Conservation (phyloP, 202 grass and related monocot genomes). For the Schoenoplectus triqueter region DNA sequence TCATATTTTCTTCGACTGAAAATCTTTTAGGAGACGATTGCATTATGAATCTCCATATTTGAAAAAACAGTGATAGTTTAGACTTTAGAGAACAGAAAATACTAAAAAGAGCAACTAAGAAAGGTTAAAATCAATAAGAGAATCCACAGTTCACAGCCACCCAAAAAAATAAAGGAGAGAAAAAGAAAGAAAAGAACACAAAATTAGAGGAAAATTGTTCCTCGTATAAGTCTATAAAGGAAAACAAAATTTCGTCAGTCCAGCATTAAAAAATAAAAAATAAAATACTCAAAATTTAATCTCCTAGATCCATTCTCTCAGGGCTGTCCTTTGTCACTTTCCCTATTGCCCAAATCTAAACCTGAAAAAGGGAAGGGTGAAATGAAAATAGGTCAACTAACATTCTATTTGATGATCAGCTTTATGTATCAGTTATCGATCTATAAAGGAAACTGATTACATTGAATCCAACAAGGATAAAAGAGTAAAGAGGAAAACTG, state of each 20-base stretch:
- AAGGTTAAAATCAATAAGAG: conserved; percentile 33
- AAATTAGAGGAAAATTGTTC: conserved; percentile 41
- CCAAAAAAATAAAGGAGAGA: conserved; percentile 14
- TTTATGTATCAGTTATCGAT: background rate
- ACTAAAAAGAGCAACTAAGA: conserved; percentile 6
- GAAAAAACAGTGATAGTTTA: no score
- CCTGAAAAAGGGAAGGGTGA: background rate
- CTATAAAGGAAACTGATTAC: background rate
- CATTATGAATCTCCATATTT: background rate
- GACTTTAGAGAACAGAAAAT: background rate
- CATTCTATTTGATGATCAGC: conserved; percentile 14
- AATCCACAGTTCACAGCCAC: conserved; percentile 33
- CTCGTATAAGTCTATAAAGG: conserved; percentile 44
- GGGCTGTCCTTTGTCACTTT: conserved; percentile 20
- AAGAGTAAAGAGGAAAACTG: no score
- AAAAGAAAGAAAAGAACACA: background rate
- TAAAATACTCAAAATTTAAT: conserved; percentile 27
- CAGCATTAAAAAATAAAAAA: no score
- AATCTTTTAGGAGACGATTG: background rate
- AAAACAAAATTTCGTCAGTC: conserved; percentile 40
- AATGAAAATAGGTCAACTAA: conserved; percentile 15
- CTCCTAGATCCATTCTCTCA: conserved; percentile 33
- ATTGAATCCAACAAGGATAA: background rate
- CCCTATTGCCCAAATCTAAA: conserved; percentile 9
- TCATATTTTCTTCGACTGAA: background rate